These are phyloP conservation scores for Colletotrichum sp. DNA, from an alignment of 2,329 filamentous ascomycete genomes.

Conservation along the genomic window DNA sequence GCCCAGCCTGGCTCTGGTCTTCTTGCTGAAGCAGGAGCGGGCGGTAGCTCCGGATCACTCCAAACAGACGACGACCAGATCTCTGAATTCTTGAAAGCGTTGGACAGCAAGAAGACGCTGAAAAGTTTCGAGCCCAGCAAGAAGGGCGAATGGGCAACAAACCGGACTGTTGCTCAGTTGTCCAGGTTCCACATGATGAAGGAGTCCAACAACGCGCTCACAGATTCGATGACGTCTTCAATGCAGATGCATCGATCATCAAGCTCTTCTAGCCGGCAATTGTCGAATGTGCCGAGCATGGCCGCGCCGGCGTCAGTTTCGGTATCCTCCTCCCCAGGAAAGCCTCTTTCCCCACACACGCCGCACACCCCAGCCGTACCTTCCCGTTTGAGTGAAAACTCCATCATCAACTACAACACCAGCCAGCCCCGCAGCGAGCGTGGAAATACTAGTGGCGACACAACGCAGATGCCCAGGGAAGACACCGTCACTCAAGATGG, in stretches of 20 bases:
- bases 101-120: slow-evolving; percentile 88
- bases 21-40: slow-evolving; percentile 72
- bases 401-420: slow-evolving; percentile 71
- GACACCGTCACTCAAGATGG: slow-evolving; percentile 52
- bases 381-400: slow-evolving; percentile 90
- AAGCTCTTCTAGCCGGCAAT: slow-evolving; percentile 69
- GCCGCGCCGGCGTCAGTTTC: slow-evolving; percentile 78
- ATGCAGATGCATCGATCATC: slow-evolving; percentile 84
- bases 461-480: slow-evolving; percentile 36
- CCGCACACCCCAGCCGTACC: slow-evolving; percentile 94
- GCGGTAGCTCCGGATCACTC: slow-evolving; percentile 69
- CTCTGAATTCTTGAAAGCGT: slow-evolving; percentile 86
- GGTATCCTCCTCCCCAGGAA: slow-evolving; percentile 86
- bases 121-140: slow-evolving; percentile 75
- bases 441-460: slow-evolving; percentile 27
- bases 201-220: slow-evolving; percentile 86
- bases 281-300: slow-evolving; percentile 68
- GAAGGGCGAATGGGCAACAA: slow-evolving; percentile 72
- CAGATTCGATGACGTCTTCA: slow-evolving; percentile 92
- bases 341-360: slow-evolving; percentile 87
- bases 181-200: slow-evolving; percentile 87
- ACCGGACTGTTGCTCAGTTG: slow-evolving; percentile 78
- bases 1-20: slow-evolving; percentile 80
- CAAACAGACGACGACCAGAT: slow-evolving; percentile 90
- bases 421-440: slow-evolving; percentile 30